These are phyloP conservation scores for Rubroshorea leprosula DNA, from an alignment of 345 rosid species.

Conservation along the genomic window DNA sequence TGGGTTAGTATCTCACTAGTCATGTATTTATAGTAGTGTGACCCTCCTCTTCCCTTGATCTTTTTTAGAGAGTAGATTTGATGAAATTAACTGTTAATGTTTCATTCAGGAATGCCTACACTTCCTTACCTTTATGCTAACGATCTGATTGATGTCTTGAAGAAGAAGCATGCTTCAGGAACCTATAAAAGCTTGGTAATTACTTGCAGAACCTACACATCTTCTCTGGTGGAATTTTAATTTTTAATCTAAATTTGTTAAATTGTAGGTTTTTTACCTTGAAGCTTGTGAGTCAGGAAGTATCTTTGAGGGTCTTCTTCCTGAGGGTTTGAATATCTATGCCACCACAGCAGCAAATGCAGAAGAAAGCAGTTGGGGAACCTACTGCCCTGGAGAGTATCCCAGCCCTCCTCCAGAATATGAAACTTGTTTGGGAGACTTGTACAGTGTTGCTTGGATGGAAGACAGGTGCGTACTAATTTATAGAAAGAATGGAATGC, in stretches of 20 bases:
- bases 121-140: constrained; percentile 66
- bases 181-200: constrained; percentile 78
- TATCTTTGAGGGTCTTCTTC: constrained; percentile 96
- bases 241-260: constrained; percentile 2
- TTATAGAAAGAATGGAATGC: not conserved
- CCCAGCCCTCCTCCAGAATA: constrained; percentile 89
- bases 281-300: constrained; percentile 99
- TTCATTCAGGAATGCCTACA: constrained; percentile 87
- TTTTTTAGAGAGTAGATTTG: not conserved
- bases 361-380: constrained; percentile 94
- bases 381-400: constrained; percentile 91
- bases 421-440: constrained; percentile 94
- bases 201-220: not conserved
- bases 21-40: not conserved
- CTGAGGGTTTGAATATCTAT: constrained; percentile 77
- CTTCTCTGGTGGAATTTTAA: not conserved
- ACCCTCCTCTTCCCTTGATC: not conserved
- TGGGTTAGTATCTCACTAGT: constrained; percentile 69
- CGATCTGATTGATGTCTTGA: constrained; percentile 65
- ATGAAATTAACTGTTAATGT: not conserved
- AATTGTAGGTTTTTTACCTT: constrained; percentile 81
- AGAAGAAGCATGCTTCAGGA: constrained; percentile 75
- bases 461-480: constrained; percentile 69
- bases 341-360: constrained; percentile 96
- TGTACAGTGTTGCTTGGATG: constrained; percentile 97